Evolutionary conservation across 1,284 basidiomycete genomes (phyloP).

Genomic region (Moesziomyces antarcticus): DNA sequence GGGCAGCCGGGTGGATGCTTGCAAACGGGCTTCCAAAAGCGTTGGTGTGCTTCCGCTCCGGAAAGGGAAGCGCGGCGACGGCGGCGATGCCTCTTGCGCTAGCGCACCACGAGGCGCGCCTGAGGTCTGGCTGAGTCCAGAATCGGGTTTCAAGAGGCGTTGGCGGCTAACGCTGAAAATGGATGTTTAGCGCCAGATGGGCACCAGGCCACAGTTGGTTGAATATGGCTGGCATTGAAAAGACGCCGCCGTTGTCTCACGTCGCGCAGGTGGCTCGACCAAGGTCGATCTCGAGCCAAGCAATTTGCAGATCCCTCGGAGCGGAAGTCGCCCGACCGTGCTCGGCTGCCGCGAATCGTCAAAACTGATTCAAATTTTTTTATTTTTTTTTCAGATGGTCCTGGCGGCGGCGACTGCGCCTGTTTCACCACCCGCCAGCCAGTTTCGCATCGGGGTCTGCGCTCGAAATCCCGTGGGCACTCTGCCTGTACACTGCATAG

Average conservation of each 20-base stretch:
- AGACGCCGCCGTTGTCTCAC: too few species aligned
- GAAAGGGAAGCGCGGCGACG: too few species aligned
- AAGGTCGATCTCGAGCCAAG: not conserved
- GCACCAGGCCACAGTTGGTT: too few species aligned
- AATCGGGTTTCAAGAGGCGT: not conserved
- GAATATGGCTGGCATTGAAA: too few species aligned
- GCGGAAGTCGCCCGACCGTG: not conserved
- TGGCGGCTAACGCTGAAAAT: not conserved
- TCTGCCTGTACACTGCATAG: not conserved
- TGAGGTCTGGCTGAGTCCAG: not conserved
- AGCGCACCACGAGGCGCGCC: not conserved
- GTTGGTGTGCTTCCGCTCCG: too few species aligned
- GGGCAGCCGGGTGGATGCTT: not conserved
- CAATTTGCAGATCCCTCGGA: not conserved
- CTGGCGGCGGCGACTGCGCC: constrained; percentile 1
- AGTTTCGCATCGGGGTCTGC: not conserved
- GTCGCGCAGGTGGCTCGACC: too few species aligned
- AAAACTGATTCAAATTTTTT: too few species aligned
- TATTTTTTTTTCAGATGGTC: too few species aligned
- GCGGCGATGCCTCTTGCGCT: not conserved
- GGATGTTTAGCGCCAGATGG: not conserved
- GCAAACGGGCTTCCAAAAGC: not conserved
- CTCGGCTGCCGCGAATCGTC: not conserved
- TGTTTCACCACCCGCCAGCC: constrained; percentile 9
- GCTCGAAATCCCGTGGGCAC: not conserved